Evolutionary conservation across 768 basidiomycete genomes (phyloP), one percentile per base, ranked within the genome.

Genomic region (Dacryopinax primogenitus): DNA sequence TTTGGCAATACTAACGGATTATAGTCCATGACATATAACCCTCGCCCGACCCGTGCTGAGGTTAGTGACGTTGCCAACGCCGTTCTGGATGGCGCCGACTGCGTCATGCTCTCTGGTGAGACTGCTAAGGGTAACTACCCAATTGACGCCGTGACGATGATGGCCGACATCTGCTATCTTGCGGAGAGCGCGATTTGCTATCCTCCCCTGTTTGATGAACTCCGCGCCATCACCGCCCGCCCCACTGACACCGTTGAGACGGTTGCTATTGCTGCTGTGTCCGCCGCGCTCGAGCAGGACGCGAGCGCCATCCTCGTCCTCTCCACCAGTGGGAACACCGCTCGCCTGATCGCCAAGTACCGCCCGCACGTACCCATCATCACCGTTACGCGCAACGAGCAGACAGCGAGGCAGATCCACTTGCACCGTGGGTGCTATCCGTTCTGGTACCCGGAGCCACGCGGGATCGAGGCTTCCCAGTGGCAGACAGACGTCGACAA

Each of bases 1-100:
- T 44, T 7, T 3, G 16, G 7, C 18, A 6, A 44, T 61, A 61
- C 45, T 64, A 62, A 62, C 67, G 3, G 44, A 68, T 58, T 68
- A n/a, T 69, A 90, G 89, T 95, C 92, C 16, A 95, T 95, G 93
- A 96, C 92, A 90, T 94, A 92, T 80, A 99, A 99, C 82, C 96
- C 96, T 63, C 82, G 96, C 66, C 96, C 96, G 47, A 99, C 96
- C 72, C 93, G 96, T 75, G 96, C 96, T 41, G 96, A 99, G 80
- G 84, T 99, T 67, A 98, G 94, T 74, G 96, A 99, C 74, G 96
- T 98, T 65, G 96, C 96, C 72, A 99, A 99, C 77, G 96, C 96
- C 69, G 94, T 99, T 65, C 86, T 99, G 62, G 96, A 99, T 74
- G 96, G 96, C 66, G 86, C 96, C 44, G 96, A 99, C 80, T 98